Evolutionary conservation across 164 flowering plant genomes (phyloP), one percentile per base, ranked within the genome.

Genomic region (Kalanchoe fedtschenkoi): DNA sequence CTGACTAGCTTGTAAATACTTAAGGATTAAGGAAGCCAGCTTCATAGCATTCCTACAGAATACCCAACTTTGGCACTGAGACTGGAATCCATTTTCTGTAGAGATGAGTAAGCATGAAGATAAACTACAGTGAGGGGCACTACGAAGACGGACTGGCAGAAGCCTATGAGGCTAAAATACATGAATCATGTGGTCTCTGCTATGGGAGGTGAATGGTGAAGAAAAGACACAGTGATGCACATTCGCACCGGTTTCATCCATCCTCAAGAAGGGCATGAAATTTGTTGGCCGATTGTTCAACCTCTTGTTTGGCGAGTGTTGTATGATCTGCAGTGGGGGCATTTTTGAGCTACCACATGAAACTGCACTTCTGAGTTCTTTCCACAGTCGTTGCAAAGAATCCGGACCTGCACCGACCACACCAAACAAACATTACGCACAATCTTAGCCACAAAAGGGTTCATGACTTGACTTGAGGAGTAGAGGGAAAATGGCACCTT

Each of bases 381-480:
- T 58, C 90, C 95, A 55, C 92, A 90, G 56, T 90, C 97, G 22
- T 86, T 90, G 77, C 97, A 90, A 6, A 86, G 86, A 51, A 86
- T 86, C 80, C 82, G 78, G 26, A 87, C 90, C 95, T 90, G 77
- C 65, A 7, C 58, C 11, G 2, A 39, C 1, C 28, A 37, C 9
- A 26, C 13, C 58, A 55, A 43, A 58, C 62, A 67, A 19, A n/a
- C 38, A 21, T 13, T 34, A 58, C 26, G 13, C 3, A 58, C 10
- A 58, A 19, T 33, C 28, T 34, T 11, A 28, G 28, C 38, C 42
- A 58, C 5, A 0, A n/a, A 6, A 32, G 38, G 41, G 22, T 17
- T 6, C 24, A 5, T 28, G 41, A 32, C 8, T 46, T 39, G 51
- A 26, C 53, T 54, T 38, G 28, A 54, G 21, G 59, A 46, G 58